Conservation (phyloP, 2,329 filamentous ascomycete species). For the Arachnomyces sp. region DNA sequence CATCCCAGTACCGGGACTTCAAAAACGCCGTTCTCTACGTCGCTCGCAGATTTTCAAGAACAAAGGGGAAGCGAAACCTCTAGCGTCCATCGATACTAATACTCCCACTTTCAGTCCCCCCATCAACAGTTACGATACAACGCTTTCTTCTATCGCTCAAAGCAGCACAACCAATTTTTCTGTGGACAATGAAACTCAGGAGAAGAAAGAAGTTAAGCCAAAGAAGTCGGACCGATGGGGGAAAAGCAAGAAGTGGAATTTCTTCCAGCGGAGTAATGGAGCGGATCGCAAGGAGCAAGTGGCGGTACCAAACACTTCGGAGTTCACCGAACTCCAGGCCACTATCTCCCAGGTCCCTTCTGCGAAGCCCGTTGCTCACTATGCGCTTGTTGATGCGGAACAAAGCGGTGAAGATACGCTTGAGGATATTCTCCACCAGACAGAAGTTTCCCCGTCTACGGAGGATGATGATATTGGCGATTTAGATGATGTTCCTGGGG, state of each 20-base stretch:
- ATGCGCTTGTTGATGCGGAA: conserved; percentile 47
- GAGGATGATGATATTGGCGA: conserved; percentile 16
- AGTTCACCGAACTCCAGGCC: conserved; percentile 30
- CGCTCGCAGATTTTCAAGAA: conserved; percentile 20
- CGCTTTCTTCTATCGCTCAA: conserved; percentile 7
- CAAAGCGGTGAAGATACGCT: conserved; percentile 29
- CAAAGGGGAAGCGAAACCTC: conserved; percentile 11
- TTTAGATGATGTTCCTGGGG: conserved; percentile 20
- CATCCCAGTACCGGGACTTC: conserved; percentile 10
- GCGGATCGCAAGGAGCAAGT: conserved; percentile 19
- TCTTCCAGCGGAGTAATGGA: conserved; percentile 44
- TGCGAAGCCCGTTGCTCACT: conserved; percentile 46
- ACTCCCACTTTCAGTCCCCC: conserved; percentile 17
- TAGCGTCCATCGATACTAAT: conserved; percentile 17
- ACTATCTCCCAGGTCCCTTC: conserved; percentile 29
- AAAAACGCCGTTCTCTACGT: conserved; percentile 18
- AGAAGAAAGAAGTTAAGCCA: conserved; percentile 14
- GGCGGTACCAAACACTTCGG: conserved; percentile 11
- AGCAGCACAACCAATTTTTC: conserved; percentile 10
- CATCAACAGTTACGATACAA: conserved; percentile 16
- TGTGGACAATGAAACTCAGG: conserved; percentile 9
- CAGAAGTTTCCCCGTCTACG: conserved; percentile 33
- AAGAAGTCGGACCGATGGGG: conserved; percentile 20
- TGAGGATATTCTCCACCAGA: conserved; percentile 29
- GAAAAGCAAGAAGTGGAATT: conserved; percentile 48